Conservation (phyloP, 2,329 filamentous ascomycete species). For the Nigrospora oryzae region DNA sequence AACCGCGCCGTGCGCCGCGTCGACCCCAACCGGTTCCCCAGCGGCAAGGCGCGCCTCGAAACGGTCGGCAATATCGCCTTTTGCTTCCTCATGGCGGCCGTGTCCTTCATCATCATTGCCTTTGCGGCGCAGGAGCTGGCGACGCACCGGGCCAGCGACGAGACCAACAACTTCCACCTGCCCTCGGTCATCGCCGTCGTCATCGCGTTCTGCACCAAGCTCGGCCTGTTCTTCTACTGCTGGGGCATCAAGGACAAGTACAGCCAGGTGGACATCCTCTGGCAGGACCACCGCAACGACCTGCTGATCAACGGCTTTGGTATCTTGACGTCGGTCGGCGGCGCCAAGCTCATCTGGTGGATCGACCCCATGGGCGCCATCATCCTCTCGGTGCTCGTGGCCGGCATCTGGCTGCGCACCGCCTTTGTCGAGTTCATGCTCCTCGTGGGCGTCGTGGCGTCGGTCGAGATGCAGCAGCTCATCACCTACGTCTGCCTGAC, state of each 20-base stretch:
- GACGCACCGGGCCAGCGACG: conserved; percentile 31
- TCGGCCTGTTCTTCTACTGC: conserved; percentile 81
- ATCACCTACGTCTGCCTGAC: conserved; percentile 97
- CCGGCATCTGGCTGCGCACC: conserved; percentile 72
- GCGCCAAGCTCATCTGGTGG: conserved; percentile 86
- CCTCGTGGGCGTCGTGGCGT: conserved; percentile 81
- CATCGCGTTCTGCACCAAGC: conserved; percentile 78
- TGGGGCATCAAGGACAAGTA: conserved; percentile 87
- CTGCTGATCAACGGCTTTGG: conserved; percentile 93
- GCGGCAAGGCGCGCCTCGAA: conserved; percentile 88
- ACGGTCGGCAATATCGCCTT: conserved; percentile 95
- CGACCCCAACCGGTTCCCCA: conserved; percentile 78
- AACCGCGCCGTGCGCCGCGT: conserved; percentile 84
- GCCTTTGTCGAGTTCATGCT: conserved; percentile 86
- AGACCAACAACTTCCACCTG: conserved; percentile 61
- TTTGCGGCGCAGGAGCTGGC: conserved; percentile 70
- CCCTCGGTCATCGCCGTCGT: conserved; percentile 79
- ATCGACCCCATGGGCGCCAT: conserved; percentile 91
- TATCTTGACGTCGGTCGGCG: conserved; percentile 85
- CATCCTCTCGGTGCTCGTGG: conserved; percentile 70
- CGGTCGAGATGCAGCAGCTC: conserved; percentile 79
- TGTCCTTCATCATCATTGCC: conserved; percentile 87
- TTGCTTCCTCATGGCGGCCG: conserved; percentile 90
- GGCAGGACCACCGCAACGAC: conserved; percentile 96
- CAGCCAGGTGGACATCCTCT: conserved; percentile 83